Evolutionary conservation across 1,284 basidiomycete species (phyloP).

Genomic region (Puccinia coronata): DNA sequence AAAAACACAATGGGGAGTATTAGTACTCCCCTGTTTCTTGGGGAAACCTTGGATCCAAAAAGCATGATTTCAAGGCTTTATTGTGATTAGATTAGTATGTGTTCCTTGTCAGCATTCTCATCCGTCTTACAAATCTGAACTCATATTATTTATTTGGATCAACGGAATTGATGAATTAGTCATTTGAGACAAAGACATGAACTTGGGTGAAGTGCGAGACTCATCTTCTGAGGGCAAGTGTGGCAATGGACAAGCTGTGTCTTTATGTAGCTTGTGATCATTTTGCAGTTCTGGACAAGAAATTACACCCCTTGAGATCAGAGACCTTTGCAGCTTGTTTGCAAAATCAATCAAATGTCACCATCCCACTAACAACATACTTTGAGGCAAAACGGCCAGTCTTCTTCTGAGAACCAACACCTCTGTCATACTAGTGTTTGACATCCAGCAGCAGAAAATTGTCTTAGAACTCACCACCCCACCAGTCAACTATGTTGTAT

Average conservation of each 20-base stretch:
- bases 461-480: constrained; percentile 89
- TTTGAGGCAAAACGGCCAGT: constrained; percentile 95
- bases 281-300: constrained; percentile 89
- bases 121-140: background rate
- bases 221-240: constrained; percentile 90
- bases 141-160: background rate
- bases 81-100: constrained; percentile 76
- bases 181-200: constrained; percentile 71
- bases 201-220: constrained; percentile 78
- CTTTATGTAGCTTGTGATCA: constrained; percentile 97
- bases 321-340: constrained; percentile 87
- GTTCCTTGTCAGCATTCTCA: background rate
- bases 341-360: constrained; percentile 96
- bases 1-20: too few relatives aligned
- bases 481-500: constrained; percentile 95
- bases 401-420: constrained; percentile 84
- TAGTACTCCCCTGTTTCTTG: too few relatives aligned
- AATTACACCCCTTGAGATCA: constrained; percentile 87
- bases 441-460: constrained; percentile 96
- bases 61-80: too few relatives aligned
- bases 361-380: constrained; percentile 87
- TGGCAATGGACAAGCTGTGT: constrained; percentile 81
- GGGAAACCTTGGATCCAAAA: too few relatives aligned
- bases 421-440: constrained; percentile 86
- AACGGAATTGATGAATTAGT: constrained; percentile 90